Evolutionary conservation across 192 early-diverging fungal genomes (phyloP).

Genomic region (Backusella tuberculispora): DNA sequence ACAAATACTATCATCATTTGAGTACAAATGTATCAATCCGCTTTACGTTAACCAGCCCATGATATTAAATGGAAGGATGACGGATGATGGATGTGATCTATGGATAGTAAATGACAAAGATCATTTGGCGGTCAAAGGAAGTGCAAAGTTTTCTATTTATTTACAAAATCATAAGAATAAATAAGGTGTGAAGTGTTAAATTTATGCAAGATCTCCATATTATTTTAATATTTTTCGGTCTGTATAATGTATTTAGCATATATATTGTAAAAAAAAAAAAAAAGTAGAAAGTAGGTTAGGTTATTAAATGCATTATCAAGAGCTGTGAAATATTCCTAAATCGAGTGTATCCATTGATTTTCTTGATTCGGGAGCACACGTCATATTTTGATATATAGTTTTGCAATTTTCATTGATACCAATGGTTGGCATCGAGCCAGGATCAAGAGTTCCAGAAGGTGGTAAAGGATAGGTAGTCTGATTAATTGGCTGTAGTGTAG

Average conservation of each 20-base stretch:
- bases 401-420: neutral
- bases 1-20: neutral
- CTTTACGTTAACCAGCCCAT: slow-evolving; percentile 15
- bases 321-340: neutral
- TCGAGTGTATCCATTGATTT: neutral
- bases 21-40: slow-evolving; percentile 20
- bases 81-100: neutral
- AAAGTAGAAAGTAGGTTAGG: neutral
- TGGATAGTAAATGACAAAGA: slow-evolving; percentile 26
- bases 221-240: neutral
- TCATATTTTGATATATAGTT: neutral
- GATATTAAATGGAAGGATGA: neutral
- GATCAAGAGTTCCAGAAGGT: neutral
- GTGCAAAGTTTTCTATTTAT: neutral
- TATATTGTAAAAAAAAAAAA: neutral
- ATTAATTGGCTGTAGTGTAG: slow-evolving; percentile 5
- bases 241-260: neutral
- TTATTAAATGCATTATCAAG: neutral
- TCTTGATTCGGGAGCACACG: neutral
- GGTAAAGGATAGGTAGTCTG: neutral
- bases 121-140: slow-evolving; percentile 23
- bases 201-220: neutral
- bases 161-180: neutral
- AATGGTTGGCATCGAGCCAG: neutral
- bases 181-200: neutral